phyloP scores from a whole-genome alignment of 176 grass and related monocot genomes.

The Hordeum vulgare region DNA sequence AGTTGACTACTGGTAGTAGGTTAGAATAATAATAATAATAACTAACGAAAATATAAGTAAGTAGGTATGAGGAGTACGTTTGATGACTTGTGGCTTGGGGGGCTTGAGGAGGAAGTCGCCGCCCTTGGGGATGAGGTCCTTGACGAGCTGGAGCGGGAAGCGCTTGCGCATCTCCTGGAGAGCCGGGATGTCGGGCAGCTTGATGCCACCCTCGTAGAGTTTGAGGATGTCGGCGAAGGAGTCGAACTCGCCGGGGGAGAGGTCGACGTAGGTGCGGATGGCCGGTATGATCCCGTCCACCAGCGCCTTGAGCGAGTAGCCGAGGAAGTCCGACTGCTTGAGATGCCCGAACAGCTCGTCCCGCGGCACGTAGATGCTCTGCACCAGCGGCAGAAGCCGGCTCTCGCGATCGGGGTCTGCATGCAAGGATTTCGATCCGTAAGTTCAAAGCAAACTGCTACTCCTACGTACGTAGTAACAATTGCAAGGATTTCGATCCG shows the following conservation, averaged over 20 bases:
- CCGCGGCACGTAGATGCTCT: neutral
- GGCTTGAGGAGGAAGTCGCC: neutral
- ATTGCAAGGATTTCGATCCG: too few relatives aligned
- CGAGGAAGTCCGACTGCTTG: neutral
- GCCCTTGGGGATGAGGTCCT: neutral
- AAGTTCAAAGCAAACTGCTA: too few relatives aligned
- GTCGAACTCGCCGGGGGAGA: neutral
- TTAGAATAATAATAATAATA: too few relatives aligned
- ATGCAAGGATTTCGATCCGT: too few relatives aligned
- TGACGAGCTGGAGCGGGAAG: neutral
- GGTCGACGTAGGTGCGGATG: neutral
- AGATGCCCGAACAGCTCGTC: conserved; percentile 10
- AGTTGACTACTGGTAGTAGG: too few relatives aligned
- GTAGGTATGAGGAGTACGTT: neutral
- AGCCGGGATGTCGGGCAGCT: neutral
- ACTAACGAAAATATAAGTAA: neutral
- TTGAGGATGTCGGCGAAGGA: neutral
- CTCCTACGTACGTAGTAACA: too few relatives aligned
- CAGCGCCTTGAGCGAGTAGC: neutral
- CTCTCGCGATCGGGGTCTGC: neutral
- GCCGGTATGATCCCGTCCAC: neutral
- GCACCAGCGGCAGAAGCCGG: neutral
- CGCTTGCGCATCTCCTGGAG: neutral
- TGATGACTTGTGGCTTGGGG: neutral
- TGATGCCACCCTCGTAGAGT: neutral